Evolutionary conservation across 2,329 filamentous ascomycete genomes (phyloP).

Genomic region (Aspergillus quadrilineatus): DNA sequence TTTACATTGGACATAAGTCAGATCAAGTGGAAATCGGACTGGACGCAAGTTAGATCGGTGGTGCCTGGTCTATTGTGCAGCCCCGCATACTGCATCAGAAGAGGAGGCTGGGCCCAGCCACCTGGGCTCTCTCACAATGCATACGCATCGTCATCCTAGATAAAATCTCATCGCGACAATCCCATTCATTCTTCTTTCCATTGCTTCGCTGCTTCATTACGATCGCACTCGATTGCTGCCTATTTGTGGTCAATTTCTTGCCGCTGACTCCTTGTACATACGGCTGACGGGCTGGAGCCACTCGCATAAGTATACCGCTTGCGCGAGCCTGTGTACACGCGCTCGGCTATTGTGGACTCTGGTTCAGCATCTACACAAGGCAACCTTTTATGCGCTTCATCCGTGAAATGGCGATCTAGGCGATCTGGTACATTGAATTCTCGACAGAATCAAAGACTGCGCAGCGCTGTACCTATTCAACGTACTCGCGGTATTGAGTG

Average conservation of each 20-base stretch:
- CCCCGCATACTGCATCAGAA: conserved; percentile 13
- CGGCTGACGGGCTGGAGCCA: neutral
- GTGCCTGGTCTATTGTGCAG: conserved; percentile 20
- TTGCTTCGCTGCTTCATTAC: neutral
- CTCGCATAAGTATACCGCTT: conserved; percentile 1
- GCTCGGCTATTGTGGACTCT: neutral
- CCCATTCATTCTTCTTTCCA: neutral
- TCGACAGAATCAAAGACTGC: neutral
- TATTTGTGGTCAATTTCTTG: neutral
- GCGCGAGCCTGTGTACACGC: neutral
- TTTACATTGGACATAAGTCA: neutral
- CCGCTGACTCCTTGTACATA: conserved; percentile 2
- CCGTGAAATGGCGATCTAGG: conserved; percentile 2
- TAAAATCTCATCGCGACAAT: conserved; percentile 11
- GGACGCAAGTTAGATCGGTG: conserved; percentile 3
- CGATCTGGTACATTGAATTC: neutral
- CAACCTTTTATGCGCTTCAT: neutral
- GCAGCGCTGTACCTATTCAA: neutral
- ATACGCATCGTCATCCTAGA: conserved; percentile 12
- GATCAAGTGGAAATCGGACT: neutral
- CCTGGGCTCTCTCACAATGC: conserved; percentile 12
- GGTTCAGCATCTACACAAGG: neutral
- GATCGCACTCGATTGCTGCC: neutral
- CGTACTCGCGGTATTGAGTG: neutral
- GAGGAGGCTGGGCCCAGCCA: conserved; percentile 22